A percentile compares a stretch with the other conserved stretches of the same genome.
These are phyloP conservation scores for Psidium guajava DNA, from an alignment of 345 rosid genomes.

Conservation along the genomic window DNA sequence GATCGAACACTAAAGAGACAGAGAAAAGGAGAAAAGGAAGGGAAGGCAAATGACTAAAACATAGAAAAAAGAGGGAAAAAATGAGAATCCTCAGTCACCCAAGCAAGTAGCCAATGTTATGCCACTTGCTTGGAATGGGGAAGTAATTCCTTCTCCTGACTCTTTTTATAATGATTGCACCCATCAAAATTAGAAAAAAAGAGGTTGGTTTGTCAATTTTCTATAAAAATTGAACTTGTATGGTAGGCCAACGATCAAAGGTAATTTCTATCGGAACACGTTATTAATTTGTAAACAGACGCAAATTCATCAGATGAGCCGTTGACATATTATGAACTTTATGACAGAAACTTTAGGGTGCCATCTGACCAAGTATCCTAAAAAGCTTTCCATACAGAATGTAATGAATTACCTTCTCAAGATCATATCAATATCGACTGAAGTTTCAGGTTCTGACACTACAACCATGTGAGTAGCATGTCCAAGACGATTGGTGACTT, in stretches of 20 bases:
- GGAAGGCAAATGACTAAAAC: not conserved
- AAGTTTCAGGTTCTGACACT: conserved; percentile 28
- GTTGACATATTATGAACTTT: not conserved
- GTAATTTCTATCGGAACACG: not conserved
- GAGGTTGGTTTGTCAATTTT: not conserved
- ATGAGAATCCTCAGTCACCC: not conserved
- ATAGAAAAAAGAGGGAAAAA: not conserved
- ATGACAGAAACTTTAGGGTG: not conserved
- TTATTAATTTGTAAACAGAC: not conserved
- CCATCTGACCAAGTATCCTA: not conserved
- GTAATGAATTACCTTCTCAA: conserved; percentile 27
- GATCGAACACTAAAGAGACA: not conserved
- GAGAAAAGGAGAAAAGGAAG: not conserved
- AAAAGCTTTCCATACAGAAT: not conserved
- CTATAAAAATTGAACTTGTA: not conserved
- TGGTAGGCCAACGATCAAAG: not conserved
- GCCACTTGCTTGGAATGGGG: not conserved
- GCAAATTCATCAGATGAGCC: not conserved
- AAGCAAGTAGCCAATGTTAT: not conserved
- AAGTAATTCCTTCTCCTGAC: not conserved
- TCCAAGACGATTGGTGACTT: conserved; percentile 40
- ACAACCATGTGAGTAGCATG: conserved; percentile 71
- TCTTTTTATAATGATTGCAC: not conserved
- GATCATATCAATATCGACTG: conserved; percentile 31
- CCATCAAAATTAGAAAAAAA: not conserved